These are phyloP conservation scores for Sporothrix mexicana DNA, from an alignment of 2,329 filamentous ascomycete species.

Conservation along the genomic window DNA sequence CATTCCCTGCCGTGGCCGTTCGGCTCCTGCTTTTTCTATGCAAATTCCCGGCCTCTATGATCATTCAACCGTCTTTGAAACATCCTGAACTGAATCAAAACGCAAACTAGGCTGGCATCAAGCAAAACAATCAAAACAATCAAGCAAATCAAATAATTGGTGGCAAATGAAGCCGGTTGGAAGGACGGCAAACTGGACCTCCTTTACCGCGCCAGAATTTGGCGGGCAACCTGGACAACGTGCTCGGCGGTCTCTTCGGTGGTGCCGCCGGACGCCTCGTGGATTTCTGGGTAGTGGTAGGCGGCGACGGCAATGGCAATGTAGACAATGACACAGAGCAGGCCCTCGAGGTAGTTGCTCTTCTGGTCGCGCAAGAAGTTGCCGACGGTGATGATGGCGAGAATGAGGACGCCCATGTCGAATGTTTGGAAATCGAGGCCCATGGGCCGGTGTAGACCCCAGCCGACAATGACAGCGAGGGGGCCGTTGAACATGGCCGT, in stretches of 20 bases:
- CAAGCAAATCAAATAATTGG: background rate
- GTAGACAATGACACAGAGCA: slow-evolving; percentile 74
- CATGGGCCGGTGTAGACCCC: slow-evolving; percentile 74
- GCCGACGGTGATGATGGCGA: slow-evolving; percentile 84
- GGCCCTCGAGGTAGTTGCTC: slow-evolving; percentile 88
- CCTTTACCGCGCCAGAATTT: background rate
- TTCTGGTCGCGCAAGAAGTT: slow-evolving; percentile 88
- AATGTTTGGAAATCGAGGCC: slow-evolving; percentile 86
- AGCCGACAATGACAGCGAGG: slow-evolving; percentile 80
- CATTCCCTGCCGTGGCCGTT: background rate
- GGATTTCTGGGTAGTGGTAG: slow-evolving; percentile 39
- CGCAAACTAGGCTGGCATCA: background rate
- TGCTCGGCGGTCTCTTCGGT: slow-evolving; percentile 15
- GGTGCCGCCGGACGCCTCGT: background rate
- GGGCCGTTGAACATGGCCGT: slow-evolving; percentile 89
- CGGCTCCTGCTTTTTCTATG: slow-evolving; percentile 4
- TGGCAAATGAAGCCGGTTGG: background rate
- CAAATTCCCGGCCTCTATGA: slow-evolving; percentile 9
- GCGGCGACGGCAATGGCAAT: slow-evolving; percentile 61
- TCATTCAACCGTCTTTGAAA: background rate
- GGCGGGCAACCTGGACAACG: slow-evolving; percentile 16
- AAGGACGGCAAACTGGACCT: too few species aligned
- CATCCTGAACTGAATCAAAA: background rate
- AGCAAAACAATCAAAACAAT: background rate
- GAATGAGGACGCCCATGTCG: slow-evolving; percentile 79